Conservation (phyloP, 1,284 basidiomycete genomes). For the Mycena sp. region DNA sequence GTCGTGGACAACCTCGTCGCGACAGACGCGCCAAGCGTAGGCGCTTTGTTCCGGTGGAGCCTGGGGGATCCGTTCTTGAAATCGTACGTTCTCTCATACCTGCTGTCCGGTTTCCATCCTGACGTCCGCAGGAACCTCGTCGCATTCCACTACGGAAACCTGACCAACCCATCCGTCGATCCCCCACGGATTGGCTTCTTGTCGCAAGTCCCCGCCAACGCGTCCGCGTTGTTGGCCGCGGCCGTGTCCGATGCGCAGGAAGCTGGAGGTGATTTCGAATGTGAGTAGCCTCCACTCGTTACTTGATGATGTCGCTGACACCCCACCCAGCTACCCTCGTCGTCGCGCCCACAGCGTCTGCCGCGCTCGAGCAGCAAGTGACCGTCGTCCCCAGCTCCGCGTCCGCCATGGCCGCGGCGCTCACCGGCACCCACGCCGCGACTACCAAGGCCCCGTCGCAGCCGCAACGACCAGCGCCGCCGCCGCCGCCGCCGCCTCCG, state of each 20-base stretch:
- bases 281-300: slow-evolving; percentile 14
- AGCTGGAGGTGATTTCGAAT: slow-evolving; percentile 21
- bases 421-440: slow-evolving; percentile 10
- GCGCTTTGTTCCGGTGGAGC: slow-evolving; percentile 64
- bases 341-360: slow-evolving; percentile 16
- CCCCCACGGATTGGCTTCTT: slow-evolving; percentile 73
- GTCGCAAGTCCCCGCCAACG: slow-evolving; percentile 71
- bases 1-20: slow-evolving; percentile 50
- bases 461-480: background rate
- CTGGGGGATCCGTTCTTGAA: slow-evolving; percentile 64
- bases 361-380: slow-evolving; percentile 2
- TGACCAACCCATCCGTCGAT: slow-evolving; percentile 69
- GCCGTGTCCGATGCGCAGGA: slow-evolving; percentile 14
- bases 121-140: slow-evolving; percentile 53
- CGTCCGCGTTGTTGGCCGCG: slow-evolving; percentile 40
- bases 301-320: background rate
- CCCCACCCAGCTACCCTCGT: slow-evolving; percentile 14
- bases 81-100: slow-evolving; percentile 45
- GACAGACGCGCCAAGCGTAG: slow-evolving; percentile 56
- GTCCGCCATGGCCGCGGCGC: slow-evolving; percentile 17
- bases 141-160: slow-evolving; percentile 72
- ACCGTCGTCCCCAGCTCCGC: slow-evolving; percentile 21
- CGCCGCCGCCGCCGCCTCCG: background rate
- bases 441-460: background rate
- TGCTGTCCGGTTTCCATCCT: background rate